Evolutionary conservation across 2,329 filamentous ascomycete species (phyloP).

Genomic region (Epichloe sibirici): DNA sequence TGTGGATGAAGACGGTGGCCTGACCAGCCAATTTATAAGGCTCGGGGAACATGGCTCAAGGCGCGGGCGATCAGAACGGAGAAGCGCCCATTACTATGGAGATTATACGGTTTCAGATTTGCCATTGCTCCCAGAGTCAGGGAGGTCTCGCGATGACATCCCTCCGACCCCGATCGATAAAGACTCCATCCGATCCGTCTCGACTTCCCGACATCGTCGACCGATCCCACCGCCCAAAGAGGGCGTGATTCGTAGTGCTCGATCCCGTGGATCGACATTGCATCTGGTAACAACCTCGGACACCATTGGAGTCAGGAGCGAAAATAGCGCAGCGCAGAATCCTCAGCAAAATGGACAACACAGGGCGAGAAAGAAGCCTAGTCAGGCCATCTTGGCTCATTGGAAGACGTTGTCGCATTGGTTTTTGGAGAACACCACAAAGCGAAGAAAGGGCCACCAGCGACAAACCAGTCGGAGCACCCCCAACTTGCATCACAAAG

Average conservation of each 20-base stretch:
- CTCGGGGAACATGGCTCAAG: constrained; percentile 40
- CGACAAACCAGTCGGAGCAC: constrained; percentile 45
- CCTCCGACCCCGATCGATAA: constrained; percentile 66
- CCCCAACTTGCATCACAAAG: constrained; percentile 43
- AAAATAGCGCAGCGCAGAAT: constrained; percentile 10
- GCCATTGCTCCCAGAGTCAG: constrained; percentile 59
- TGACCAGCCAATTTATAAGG: constrained; percentile 31
- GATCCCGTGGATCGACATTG: constrained; percentile 71
- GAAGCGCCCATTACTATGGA: constrained; percentile 51
- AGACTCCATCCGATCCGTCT: constrained; percentile 60
- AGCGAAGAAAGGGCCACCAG: constrained; percentile 35
- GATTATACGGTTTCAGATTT: constrained; percentile 62
- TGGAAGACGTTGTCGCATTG: constrained; percentile 55
- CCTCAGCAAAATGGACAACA: constrained; percentile 21
- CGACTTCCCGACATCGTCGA: constrained; percentile 63
- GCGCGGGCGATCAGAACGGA: constrained; percentile 64
- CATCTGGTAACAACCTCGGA: constrained; percentile 65
- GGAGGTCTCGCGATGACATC: constrained; percentile 29
- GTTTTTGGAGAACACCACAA: constrained; percentile 47
- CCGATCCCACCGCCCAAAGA: constrained; percentile 82
- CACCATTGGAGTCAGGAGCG: constrained; percentile 24
- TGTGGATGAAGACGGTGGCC: constrained; percentile 62
- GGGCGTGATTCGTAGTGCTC: constrained; percentile 50
- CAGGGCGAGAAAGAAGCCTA: constrained; percentile 44
- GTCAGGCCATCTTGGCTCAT: constrained; percentile 45